Evolutionary conservation across 2,329 filamentous ascomycete genomes (phyloP), one percentile per base, ranked within the genome.

Genomic region (Parastagonospora avenae): DNA sequence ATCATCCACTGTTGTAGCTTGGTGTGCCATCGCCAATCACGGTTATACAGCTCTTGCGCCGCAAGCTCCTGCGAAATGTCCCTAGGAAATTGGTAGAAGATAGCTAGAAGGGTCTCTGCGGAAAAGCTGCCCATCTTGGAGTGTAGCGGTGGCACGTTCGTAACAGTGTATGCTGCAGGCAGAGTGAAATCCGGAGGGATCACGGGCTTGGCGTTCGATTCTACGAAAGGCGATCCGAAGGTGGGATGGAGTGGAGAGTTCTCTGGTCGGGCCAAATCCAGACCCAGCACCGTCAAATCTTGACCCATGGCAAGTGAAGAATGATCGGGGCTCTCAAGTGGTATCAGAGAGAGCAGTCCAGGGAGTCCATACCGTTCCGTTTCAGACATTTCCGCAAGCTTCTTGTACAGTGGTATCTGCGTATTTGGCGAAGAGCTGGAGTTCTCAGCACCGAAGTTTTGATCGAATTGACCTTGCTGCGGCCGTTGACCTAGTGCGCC

Each of bases 11-110:
- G 77, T 47, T 78, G 75, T 15, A 82, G 74, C 46, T 79, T 72
- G 60, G 77, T 82, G 70, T 83, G 80, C 76, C 79, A 83, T 43
- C 80, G 73, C 80, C 80, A 83, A 54, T 80, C 79, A 29, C 79
- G 76, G 29, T 73, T 73, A 62, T 76, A 80, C 63, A 89, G 72
- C 65, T 88, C 85, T 50, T 81, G 78, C 7, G 85, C 85, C 5
- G 85, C 85, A 39, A 86, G 75, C 64, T 89, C 86, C 65, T 89
- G 86, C 68, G 85, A 78, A 48, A 87, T 80, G 63, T 88, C 85
- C 51, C 83, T 77, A 11, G 85, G 85, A 75, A 84, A 82, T 55
- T 84, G 85, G 73, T 88, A 89, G 77, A 89, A 89, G 52, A 88
- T 86, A 65, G 84, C 85, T 67, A 89, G 86, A 4, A 89, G 76